phyloP scores from a whole-genome alignment of 768 basidiomycete genomes.

The Hemileccinum impolitum region DNA sequence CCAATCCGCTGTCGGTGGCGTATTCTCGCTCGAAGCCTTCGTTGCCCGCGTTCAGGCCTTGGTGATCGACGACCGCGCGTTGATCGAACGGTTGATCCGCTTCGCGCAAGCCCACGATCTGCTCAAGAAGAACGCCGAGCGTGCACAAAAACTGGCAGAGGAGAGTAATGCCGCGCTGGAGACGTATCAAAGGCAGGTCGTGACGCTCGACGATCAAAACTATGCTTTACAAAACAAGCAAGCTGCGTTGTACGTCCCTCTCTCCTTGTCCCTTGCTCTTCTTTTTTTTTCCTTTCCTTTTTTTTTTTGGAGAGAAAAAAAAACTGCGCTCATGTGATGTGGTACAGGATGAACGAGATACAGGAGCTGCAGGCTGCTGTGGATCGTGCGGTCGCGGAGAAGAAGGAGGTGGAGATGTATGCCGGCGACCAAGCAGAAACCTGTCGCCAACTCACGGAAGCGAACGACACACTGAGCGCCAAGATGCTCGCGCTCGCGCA shows the following conservation, averaged over 20 bases:
- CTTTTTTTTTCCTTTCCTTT: not conserved
- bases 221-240: constrained; percentile 47
- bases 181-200: constrained; percentile 88
- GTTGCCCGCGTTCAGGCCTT: constrained; percentile 74
- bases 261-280: too few relatives aligned
- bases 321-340: not conserved
- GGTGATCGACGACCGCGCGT: constrained; percentile 74
- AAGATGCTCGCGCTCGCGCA: constrained; percentile 52
- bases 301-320: not conserved
- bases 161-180: constrained; percentile 77
- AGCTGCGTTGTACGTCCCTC: constrained; percentile 55
- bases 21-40: constrained; percentile 75
- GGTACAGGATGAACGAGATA: constrained; percentile 61
- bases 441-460: constrained; percentile 68
- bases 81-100: constrained; percentile 80
- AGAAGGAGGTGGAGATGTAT: constrained; percentile 63
- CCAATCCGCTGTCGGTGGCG: constrained; percentile 29
- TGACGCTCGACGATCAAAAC: constrained; percentile 75
- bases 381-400: constrained; percentile 59
- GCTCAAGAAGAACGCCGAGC: constrained; percentile 88
- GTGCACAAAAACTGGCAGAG: constrained; percentile 86
- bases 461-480: constrained; percentile 75
- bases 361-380: constrained; percentile 56
- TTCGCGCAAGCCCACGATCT: constrained; percentile 89
- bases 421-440: constrained; percentile 74